Evolutionary conservation across 2,329 filamentous ascomycete genomes (phyloP), one percentile per base, ranked within the genome.

Genomic region (Teratosphaeria zuluensis): DNA sequence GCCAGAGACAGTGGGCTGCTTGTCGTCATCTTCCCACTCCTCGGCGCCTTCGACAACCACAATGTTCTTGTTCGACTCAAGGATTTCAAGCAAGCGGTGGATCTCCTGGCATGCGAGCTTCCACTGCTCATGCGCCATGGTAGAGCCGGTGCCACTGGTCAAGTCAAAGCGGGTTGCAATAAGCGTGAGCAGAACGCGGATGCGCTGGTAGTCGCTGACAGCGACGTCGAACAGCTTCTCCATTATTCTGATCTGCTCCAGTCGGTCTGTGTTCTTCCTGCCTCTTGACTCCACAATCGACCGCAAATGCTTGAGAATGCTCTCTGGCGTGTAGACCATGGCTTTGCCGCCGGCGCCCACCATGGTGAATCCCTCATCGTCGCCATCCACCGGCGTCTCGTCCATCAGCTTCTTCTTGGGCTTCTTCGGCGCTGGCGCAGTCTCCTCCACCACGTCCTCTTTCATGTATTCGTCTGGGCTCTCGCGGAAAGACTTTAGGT

Each of bases 11-110:
- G 81, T 81, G 14, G 94, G 94, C 48, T 86, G 83, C 80, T 96
- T 97, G 69, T 99, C 95, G 66, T 99, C 95, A 70, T 99, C 94
- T 67, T 99, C 94, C 94, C 94, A 97, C 76, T 99, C 94, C 73
- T 99, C 94, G 24, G 90, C 94, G 66, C 84, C 86, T 77, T 99
- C 94, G 16, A 94, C 81, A 54, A 99, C 90, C 56, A 97, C 81
- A 72, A 92, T 88, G 64, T 94, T 85, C 61, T 81, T 81, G 77
- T 90, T 90, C 61, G 82, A 76, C 74, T 95, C 90, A 48, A 99
- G 85, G 19, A 91, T 85, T 61, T 85, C 79, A 48, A 99, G 81
- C 32, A 99, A 83, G 54, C 81, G 81, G 14, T 83, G 83, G 62
- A 97, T 86, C 72, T 99, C 94, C 73, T 87, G 85, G 76, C 96